Evolutionary conservation across 345 rosid genomes (phyloP), one percentile per base, ranked within the genome.

Genomic region (Diplotaxis tenuifolia): DNA sequence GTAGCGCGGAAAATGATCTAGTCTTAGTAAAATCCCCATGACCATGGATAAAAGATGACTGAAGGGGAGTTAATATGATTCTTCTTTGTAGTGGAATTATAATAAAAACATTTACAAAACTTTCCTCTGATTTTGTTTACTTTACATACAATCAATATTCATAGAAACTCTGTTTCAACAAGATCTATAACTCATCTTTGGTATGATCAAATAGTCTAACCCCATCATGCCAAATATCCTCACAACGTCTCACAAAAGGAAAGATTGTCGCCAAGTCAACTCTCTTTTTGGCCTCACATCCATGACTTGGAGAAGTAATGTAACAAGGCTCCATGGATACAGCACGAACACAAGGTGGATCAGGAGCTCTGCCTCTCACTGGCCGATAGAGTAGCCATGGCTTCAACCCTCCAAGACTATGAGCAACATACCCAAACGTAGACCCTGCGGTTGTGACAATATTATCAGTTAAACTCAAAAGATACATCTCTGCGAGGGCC

Each of bases 291-390:
- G 74, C 63, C 20, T 73, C 71, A 73, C 83, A 79, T 59, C 72
- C 64, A 57, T 49, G 14, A 25, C 11, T 50, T 0, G 80, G 83
- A 57, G 81, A 55, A 56, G 27, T 49, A 58, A 75, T 75, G 18
- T 58, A 81, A 29, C 84, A 83, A 50, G 83, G 84, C 71, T 83
- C 83, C 68, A 76, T 70, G 2, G 84, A 76, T 66, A 66, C 60
- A 36, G 65, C 77, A 7, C 16, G 45, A 40, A 71, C 71, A 77
- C 83, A 80, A 9, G 79, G 80, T n/a, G 85, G 83, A 4, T 76
- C 65, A 25, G 83, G 85, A 55, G 60, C 29, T 54, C 0, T 71
- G 5, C 1, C 2, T 1, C 21, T 12, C 42, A 38, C 31, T 53
- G 80, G 68, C 56, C 67, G 58, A 62, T 79, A 62, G 4, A 82